Evolutionary conservation across 2,329 filamentous ascomycete genomes (phyloP).

Genomic region (Talaromyces islandicus): DNA sequence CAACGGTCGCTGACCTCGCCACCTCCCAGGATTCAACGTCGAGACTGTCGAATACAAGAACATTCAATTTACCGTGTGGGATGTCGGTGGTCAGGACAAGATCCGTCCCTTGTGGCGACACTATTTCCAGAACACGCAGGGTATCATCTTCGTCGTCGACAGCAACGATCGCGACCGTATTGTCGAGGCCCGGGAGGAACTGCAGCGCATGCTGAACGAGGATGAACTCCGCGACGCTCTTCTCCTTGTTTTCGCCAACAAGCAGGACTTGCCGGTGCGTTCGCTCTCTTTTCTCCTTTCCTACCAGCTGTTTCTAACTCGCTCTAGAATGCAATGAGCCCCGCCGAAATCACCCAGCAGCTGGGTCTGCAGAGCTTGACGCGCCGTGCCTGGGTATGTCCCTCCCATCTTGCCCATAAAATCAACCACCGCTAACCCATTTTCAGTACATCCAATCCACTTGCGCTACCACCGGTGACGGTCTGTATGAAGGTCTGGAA

Average conservation of each 20-base stretch:
- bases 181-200: slow-evolving; percentile 90
- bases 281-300: neutral
- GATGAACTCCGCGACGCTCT: slow-evolving; percentile 97
- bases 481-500: slow-evolving; percentile 98
- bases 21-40: slow-evolving; percentile 91
- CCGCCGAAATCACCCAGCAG: slow-evolving; percentile 99
- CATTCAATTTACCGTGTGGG: slow-evolving; percentile 99
- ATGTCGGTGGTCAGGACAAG: slow-evolving; percentile 99
- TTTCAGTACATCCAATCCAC: slow-evolving; percentile 96
- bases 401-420: slow-evolving; percentile 5
- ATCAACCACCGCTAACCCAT: slow-evolving; percentile 10
- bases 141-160: slow-evolving; percentile 99
- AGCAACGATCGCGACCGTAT: slow-evolving; percentile 98
- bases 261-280: slow-evolving; percentile 96
- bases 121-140: slow-evolving; percentile 99
- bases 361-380: slow-evolving; percentile 98
- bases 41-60: slow-evolving; percentile 99
- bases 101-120: slow-evolving; percentile 99
- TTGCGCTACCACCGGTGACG: slow-evolving; percentile 96
- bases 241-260: slow-evolving; percentile 97
- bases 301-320: slow-evolving; percentile 14
- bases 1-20: neutral
- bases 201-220: slow-evolving; percentile 98
- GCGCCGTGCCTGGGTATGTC: slow-evolving; percentile 95
- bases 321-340: slow-evolving; percentile 94